Base-by-base conservation (phyloP, 352 stramenopile genomes). In the Elongisporangium anandrum region DNA sequence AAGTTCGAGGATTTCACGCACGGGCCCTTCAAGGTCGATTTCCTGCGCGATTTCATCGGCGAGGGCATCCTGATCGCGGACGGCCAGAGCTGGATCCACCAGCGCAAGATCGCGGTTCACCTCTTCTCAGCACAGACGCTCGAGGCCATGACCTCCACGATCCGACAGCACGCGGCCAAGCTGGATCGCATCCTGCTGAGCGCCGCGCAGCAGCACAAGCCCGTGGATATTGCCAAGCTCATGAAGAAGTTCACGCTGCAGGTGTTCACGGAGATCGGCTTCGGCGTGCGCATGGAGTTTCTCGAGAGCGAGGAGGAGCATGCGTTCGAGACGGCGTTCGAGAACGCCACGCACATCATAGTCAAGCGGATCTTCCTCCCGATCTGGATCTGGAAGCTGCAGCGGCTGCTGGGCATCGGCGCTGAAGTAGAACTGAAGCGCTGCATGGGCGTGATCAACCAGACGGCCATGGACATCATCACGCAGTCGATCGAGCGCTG, bases 21-120 rank as follows among this genome's bases (percentile, higher is more conserved):
- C 54, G 81, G 80, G 3, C 45, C 50, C 16, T 68, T 60, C 48
- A 64, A 77, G 23, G 51, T 47, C 50, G 65, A 69, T 8, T 68
- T 66, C 26, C 52, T 88, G 52, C 20, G 34, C n/a, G 74, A 88
- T 54, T 34, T 93, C 13, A 60, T 92, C 1, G 81, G 83, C 50
- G 47, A 81, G 9, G 83, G 85, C 51, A 88, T 95, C 61, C 90
- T 95, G 48, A 62, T 61, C 4, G 66, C 71, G 6, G 81, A 95
- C 58, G 79, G 77, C 4, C 60, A 70, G 17, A 41, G 51, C 34
- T 95, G 85, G 85, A 57, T 73, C 24, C 64, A 81, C 50, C 85
- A 95, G 60, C 76, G 85, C 56, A 93, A 94, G 59, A 85, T 68
- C 0, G 83, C 87, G 53, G 95, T 78, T 49, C 86, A 95, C 51